phyloP scores from a whole-genome alignment of 192 early-diverging fungal species.

The Podila verticillata region DNA sequence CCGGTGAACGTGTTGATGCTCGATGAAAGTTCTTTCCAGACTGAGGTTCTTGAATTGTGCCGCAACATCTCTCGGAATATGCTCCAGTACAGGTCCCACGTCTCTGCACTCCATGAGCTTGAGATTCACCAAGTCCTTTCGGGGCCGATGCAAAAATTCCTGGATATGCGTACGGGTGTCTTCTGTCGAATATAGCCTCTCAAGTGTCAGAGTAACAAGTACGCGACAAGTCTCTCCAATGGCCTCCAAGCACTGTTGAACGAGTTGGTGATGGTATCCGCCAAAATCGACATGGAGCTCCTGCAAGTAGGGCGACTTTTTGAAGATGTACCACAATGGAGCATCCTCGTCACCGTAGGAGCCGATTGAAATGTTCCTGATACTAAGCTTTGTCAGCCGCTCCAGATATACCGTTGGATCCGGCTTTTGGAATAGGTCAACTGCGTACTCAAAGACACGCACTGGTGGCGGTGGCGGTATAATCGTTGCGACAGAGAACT shows the following conservation, averaged over 20 bases:
- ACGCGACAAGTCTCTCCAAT: conserved; percentile 14
- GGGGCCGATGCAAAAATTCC: conserved; percentile 17
- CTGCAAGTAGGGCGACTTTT: conserved; percentile 2
- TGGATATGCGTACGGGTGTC: neutral
- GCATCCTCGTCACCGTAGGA: neutral
- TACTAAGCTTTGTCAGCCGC: neutral
- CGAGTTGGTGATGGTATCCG: neutral
- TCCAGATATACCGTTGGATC: too few species aligned
- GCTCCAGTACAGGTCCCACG: neutral
- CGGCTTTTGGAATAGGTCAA: too few species aligned
- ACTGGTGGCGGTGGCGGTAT: too few species aligned
- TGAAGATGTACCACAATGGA: conserved; percentile 5
- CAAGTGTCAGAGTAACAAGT: neutral
- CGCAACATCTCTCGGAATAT: conserved; percentile 5
- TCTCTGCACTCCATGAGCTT: neutral
- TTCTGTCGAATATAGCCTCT: neutral
- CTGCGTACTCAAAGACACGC: too few species aligned
- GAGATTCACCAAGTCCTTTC: neutral
- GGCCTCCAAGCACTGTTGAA: conserved; percentile 9
- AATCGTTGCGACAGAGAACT: too few species aligned
- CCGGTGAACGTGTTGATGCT: conserved; percentile 12
- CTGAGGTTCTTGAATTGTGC: neutral
- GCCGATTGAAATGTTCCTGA: neutral
- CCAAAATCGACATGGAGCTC: conserved; percentile 6
- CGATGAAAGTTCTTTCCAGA: neutral